Conservation (phyloP, 2,329 filamentous ascomycete species). For the Penicillium sp. region DNA sequence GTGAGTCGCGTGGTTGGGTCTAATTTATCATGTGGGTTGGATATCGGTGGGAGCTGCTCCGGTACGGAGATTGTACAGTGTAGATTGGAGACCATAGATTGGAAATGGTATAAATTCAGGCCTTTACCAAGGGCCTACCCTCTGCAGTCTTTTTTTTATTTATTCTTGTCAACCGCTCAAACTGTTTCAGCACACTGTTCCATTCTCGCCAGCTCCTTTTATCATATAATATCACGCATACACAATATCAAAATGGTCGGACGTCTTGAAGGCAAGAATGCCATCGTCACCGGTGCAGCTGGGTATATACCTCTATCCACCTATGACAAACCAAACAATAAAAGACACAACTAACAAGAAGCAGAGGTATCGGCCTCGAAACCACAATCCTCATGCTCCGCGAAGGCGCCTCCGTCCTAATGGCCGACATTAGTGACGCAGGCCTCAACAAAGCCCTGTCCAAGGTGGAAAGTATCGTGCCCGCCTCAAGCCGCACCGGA, state of each 20-base stretch:
- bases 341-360: neutral
- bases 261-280: constrained; percentile 62
- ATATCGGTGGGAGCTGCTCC: neutral
- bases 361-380: constrained; percentile 84
- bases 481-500: constrained; percentile 34
- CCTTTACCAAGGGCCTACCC: neutral
- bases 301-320: constrained; percentile 57
- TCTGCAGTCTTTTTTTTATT: neutral
- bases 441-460: constrained; percentile 74
- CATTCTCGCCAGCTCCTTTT: neutral
- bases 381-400: constrained; percentile 85
- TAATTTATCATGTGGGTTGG: neutral
- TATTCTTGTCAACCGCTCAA: neutral
- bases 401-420: constrained; percentile 80
- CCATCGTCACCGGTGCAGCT: constrained; percentile 78
- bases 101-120: constrained; percentile 55
- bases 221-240: neutral
- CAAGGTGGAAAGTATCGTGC: constrained; percentile 75
- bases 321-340: neutral
- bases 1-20: neutral
- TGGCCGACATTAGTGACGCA: constrained; percentile 79
- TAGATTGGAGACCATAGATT: neutral
- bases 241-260: constrained; percentile 8
- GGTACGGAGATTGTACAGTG: neutral
- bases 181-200: neutral